Base-by-base conservation (phyloP, 305 asterid species). In the Striga hermonthica region DNA sequence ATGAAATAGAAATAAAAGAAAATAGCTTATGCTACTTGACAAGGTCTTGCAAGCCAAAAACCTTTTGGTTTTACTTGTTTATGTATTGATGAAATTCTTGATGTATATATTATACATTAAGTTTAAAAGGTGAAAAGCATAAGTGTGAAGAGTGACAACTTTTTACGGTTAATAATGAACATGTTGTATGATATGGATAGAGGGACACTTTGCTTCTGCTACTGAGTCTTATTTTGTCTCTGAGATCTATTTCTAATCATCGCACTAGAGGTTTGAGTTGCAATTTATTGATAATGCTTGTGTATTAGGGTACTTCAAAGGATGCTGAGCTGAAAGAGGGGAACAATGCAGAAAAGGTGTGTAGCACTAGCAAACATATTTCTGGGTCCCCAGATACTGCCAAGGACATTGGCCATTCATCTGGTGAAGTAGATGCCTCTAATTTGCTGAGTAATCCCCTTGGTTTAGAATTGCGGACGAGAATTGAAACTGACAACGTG, bases 281-380 rank as follows among this genome's bases (percentile, higher is more conserved):
- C 55, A 37, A 53, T 66, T 72, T 59, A 58, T 70, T 67, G 45
- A 66, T 68, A 56, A 36, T 66, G 65, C 65, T 66, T 63, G 52
- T 74, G 72, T 56, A 70, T 54, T 73, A 89, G 96, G 85, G 84
- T 73, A 73, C 86, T 64, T 82, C 95, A 47, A 90, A 84, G 86
- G 89, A 83, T 73, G 73, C 87, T 65, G 95, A 90, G 78, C 72
- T 72, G 48, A 86, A 69, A 78, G 95, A 88, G 66, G 83, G 80
- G 72, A 66, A 62, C 68, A 80, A 60, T 79, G 68, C 75, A 50
- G 91, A 85, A 71, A 86, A 84, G 74, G 73, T 60, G 65, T 66
- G 76, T 63, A 72, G 57, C 55, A 65, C 72, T 66, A 71, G 70
- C 66, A 81, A 82, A 70, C 82, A 79, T 71, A 78, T 65, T 71